Evolutionary conservation across 345 rosid species (phyloP).

Genomic region (Gossypium herbaceum): DNA sequence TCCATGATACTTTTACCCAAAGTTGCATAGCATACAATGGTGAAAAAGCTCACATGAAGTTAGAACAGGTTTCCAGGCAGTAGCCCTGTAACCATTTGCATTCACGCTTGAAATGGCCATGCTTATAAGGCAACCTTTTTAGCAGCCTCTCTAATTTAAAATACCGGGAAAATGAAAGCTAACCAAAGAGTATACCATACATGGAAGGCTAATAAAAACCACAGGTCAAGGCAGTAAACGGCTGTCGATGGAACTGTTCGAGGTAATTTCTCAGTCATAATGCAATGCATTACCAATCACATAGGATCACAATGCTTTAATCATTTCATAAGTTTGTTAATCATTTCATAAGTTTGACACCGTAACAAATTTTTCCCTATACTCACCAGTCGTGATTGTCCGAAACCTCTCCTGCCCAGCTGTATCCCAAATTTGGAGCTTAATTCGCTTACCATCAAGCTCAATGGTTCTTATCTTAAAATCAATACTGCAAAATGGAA

Average conservation of each 20-base stretch:
- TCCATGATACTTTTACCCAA: no score
- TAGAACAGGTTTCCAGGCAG: neutral
- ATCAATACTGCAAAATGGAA: slow-evolving; percentile 54
- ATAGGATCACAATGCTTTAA: neutral
- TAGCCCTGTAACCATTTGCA: neutral
- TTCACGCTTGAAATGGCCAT: neutral
- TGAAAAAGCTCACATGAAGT: neutral
- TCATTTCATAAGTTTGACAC: no score
- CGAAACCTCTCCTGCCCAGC: slow-evolving; percentile 87
- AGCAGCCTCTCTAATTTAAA: neutral
- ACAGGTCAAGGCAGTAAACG: neutral
- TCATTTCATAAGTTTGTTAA: no score
- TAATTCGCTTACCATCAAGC: slow-evolving; percentile 63
- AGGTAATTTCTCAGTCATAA: neutral
- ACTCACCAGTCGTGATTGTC: slow-evolving; percentile 76
- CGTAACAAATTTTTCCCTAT: neutral
- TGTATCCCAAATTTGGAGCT: slow-evolving; percentile 92
- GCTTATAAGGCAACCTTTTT: neutral
- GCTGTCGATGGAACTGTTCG: neutral
- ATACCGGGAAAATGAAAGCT: neutral
- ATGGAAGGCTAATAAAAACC: neutral
- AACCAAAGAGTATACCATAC: neutral
- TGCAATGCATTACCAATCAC: neutral
- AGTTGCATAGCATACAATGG: neutral
- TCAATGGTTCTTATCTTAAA: slow-evolving; percentile 52